These are phyloP conservation scores for Rhodotorula sphaerocarpa DNA, from an alignment of 768 basidiomycete genomes.

Conservation along the genomic window DNA sequence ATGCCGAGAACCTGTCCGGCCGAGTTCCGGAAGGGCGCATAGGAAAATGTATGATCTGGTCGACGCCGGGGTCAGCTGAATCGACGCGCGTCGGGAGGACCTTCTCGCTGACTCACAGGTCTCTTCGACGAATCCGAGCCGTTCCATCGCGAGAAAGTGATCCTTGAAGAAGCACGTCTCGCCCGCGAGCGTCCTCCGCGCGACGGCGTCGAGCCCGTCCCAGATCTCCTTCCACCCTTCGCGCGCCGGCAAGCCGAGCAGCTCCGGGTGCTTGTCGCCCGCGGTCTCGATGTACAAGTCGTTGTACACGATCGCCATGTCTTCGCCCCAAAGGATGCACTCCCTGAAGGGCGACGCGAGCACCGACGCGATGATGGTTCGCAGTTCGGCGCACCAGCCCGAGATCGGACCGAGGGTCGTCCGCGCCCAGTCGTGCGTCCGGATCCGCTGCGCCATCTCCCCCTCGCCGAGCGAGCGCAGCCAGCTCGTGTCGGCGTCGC, in stretches of 20 bases:
- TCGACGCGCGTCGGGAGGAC: background rate
- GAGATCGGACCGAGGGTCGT: conserved; percentile 17
- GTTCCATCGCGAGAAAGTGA: conserved; percentile 28
- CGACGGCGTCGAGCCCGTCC: conserved; percentile 27
- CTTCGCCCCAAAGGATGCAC: conserved; percentile 15
- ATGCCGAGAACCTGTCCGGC: conserved; percentile 18
- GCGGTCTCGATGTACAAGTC: conserved; percentile 30
- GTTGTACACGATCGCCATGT: conserved; percentile 27
- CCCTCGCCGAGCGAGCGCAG: conserved; percentile 1
- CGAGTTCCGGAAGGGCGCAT: conserved; percentile 12
- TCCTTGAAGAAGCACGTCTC: conserved; percentile 16
- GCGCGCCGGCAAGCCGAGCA: conserved; percentile 15
- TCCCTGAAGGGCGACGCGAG: conserved; percentile 26
- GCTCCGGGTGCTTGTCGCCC: conserved; percentile 20
- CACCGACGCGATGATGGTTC: conserved; percentile 19
- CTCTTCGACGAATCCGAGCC: conserved; percentile 25
- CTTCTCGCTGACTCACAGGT: conserved; percentile 5
- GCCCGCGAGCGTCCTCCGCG: conserved; percentile 12
- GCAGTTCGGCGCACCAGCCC: conserved; percentile 19
- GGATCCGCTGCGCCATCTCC: conserved; percentile 18
- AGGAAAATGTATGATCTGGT: conserved; percentile 26
- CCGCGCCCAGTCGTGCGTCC: conserved; percentile 9
- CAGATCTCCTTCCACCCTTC: conserved; percentile 32
- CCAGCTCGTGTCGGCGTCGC: background rate
- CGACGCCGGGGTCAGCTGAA: background rate